These are phyloP conservation scores for Pseudocercospora macadamiae DNA, from an alignment of 2,329 filamentous ascomycete genomes.

Conservation along the genomic window DNA sequence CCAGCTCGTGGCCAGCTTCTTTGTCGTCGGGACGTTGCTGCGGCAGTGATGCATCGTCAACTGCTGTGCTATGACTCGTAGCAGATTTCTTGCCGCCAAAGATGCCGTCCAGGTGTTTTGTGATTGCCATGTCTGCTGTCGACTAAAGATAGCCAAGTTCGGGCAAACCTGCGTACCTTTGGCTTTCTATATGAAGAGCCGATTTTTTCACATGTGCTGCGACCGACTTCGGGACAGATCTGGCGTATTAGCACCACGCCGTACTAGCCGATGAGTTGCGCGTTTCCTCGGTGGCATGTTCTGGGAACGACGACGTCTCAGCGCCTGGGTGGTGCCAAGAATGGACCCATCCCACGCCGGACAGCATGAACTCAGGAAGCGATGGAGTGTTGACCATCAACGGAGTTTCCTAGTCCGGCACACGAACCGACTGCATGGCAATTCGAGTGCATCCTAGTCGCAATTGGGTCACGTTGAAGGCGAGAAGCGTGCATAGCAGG, in stretches of 20 bases:
- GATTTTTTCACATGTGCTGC: not conserved
- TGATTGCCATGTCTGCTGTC: not conserved
- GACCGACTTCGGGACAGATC: not conserved
- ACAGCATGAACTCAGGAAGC: not conserved
- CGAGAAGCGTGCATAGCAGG: not conserved
- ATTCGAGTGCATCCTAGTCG: not conserved
- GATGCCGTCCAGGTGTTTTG: not conserved
- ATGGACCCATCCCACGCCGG: not conserved
- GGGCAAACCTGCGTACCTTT: not conserved
- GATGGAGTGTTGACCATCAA: not conserved
- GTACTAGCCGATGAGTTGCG: not conserved
- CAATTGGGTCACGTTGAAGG: not conserved
- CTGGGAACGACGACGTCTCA: not conserved
- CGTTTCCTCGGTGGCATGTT: not conserved
- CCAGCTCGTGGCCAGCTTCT: not conserved
- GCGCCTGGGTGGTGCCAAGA: not conserved
- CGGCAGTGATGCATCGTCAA: not conserved
- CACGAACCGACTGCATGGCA: not conserved
- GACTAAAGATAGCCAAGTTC: not conserved
- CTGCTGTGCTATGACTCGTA: not conserved
- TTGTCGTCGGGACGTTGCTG: not conserved
- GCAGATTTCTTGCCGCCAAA: not conserved
- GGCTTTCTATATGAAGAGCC: not conserved
- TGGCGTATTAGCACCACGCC: not conserved
- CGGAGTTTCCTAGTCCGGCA: not conserved